Evolutionary conservation across 2,329 filamentous ascomycete species (phyloP), one percentile per base, ranked within the genome.

Genomic region (Colletotrichum echinochloae): DNA sequence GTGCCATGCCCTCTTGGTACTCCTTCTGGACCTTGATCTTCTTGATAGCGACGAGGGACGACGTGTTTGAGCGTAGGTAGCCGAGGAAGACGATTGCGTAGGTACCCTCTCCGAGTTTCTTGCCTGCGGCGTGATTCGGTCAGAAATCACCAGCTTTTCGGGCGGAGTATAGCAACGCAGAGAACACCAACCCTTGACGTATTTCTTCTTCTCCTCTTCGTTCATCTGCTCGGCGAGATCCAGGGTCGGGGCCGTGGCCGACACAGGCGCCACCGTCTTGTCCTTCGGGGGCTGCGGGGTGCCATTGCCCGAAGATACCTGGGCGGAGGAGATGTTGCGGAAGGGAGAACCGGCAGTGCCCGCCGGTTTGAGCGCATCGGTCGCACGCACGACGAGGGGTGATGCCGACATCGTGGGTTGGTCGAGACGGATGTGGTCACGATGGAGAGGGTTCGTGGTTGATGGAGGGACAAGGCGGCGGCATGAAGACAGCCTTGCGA

Each of bases 31-130:
- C 86, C 80, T 96, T 96, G 84, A 96, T 96, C 83, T 95, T 96
- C 81, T 97, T 97, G 85, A 97, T 95, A 76, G 96, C 96, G 73
- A 99, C 93, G 65, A 92, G 88, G 51, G 89, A 88, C 41, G 87
- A 86, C 7, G 94, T 92, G 75, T 96, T 90, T 75, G 83, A 84
- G 70, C 91, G 89, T 55, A 96, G 87, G 81, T 95, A 92, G 62
- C 95, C 96, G 63, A 95, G 90, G 84, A 94, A 98, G 77, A 99
- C 96, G 77, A 97, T 91, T 79, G 96, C 96, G 80, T 99, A 99
- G 73, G 96, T 98, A 84, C 96, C 96, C 82, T 97, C 94, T 80
- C 96, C 96, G 71, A 99, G 89, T 79, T 96, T 96, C 80, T 93
- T 94, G 77, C 94, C 93, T 94, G 74, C 57, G 63, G 56, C n/a